A percentile compares a stretch with the other conserved stretches of the same genome.
Conservation (phyloP, 768 basidiomycete genomes). For the Lactarius pseudohatsudake region DNA sequence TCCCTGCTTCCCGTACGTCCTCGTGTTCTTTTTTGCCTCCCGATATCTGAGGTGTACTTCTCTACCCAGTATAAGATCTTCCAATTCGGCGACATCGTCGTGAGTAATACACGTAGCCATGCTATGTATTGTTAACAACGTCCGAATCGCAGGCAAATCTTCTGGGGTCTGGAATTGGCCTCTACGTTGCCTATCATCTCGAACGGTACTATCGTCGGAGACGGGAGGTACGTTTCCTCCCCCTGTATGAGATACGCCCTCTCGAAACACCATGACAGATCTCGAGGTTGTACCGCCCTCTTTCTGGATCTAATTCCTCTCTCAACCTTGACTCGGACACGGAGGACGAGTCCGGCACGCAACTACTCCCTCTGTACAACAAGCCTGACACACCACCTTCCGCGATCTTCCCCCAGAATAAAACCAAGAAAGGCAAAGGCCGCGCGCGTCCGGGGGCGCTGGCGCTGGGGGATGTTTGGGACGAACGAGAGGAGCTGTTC, state of each 20-base stretch:
- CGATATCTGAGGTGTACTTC: not conserved
- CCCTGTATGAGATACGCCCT: not conserved
- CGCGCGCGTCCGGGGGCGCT: constrained; percentile 20
- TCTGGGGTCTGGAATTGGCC: constrained; percentile 66
- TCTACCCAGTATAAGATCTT: constrained; percentile 62
- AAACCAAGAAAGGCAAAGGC: constrained; percentile 17
- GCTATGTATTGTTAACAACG: not conserved
- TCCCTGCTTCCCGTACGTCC: constrained; percentile 64
- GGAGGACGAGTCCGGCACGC: constrained; percentile 49
- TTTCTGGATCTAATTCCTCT: constrained; percentile 46
- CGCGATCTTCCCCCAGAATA: constrained; percentile 10
- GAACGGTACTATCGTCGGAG: constrained; percentile 77
- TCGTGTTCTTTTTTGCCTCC: not conserved
- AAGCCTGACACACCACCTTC: constrained; percentile 24
- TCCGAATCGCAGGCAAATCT: constrained; percentile 63
- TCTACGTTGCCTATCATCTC: constrained; percentile 63
- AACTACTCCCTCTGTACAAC: constrained; percentile 57
- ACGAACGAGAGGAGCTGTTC: constrained; percentile 75
- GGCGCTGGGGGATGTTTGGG: constrained; percentile 63
- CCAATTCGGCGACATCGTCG: constrained; percentile 69
- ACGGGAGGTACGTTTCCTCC: constrained; percentile 56
- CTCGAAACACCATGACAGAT: constrained; percentile 47
- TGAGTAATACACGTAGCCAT: constrained; percentile 37
- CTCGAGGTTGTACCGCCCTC: constrained; percentile 71
- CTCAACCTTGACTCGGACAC: constrained; percentile 51